Percentiles rank a stretch among this genome's conserved stretches.
Evolutionary conservation across 1,284 basidiomycete species (phyloP).

Genomic region (Ceratobasidium sp.): DNA sequence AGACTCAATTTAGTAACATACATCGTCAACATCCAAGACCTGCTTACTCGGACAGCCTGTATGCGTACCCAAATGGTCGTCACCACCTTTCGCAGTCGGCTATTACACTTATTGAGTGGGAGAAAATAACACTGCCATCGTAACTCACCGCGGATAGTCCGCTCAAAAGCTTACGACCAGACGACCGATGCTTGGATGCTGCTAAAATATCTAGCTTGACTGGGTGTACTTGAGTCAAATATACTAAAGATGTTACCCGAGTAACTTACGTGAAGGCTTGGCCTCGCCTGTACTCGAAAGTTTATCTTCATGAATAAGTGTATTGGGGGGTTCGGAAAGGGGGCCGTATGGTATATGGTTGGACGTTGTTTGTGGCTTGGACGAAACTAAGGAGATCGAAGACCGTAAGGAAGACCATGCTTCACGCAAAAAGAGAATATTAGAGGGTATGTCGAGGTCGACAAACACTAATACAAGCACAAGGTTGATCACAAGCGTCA

Average conservation of each 20-base stretch:
- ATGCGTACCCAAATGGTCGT: background rate
- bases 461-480: background rate
- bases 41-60: slow-evolving; percentile 26
- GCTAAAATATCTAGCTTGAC: slow-evolving; percentile 2
- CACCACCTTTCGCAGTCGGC: slow-evolving; percentile 26
- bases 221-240: background rate
- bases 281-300: background rate
- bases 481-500: background rate
- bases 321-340: background rate
- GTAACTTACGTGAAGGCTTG: background rate
- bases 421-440: background rate
- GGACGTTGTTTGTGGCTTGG: background rate
- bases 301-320: background rate
- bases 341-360: background rate
- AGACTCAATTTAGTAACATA: background rate
- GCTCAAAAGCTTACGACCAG: background rate
- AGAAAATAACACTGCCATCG: background rate
- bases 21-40: background rate
- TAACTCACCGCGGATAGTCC: background rate
- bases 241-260: background rate
- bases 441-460: background rate
- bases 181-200: background rate
- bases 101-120: background rate
- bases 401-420: background rate
- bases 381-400: background rate